Evolutionary conservation across 116 monocot genomes (phyloP), one percentile per base, ranked within the genome.

Genomic region (Phalaenopsis hybrid): DNA sequence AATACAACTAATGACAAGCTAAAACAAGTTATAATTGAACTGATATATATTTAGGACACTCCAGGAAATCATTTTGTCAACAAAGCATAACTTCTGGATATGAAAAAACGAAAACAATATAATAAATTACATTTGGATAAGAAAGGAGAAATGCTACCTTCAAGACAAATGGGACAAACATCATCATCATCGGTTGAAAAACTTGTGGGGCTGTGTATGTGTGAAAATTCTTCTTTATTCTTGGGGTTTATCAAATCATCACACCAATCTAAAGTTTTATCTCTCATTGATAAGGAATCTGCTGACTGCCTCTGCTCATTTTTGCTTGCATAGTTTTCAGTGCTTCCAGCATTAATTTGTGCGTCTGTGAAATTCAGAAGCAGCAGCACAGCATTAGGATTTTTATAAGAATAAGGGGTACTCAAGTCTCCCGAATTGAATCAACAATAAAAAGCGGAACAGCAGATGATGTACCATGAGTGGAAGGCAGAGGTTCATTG

Each of bases 121-220:
- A 70, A 34, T 15, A 34, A 34, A 34, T 34, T 52, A 52, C 52
- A 15, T 52, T 52, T 52, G 13, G 15, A 52, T 15, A 16, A 15
- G 55, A 55, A 15, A 3, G 55, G 55, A 72, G 28, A 69, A 72
- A 76, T n/a, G 80, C 16, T 84, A 93, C 95, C 95, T 89, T 95
- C 95, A 59, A 95, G 91, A 84, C 95, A 95, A 79, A 79, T 92
- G 77, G 95, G 95, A 78, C 95, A 95, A 44, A 85, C 89, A 84
- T 95, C 95, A 74, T 92, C 92, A 81, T 93, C 92, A 79, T 93
- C 92, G 50, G 86, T 87, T 7, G 21, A 77, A 69, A 46, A 68
- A 76, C 77, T 25, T 21, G 72, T 20, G 79, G 84, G 4, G 33
- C 63, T 57, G 41, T 72, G 72, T 46, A 81, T 13, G 18, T 81